phyloP scores from a whole-genome alignment of 257 asterid genomes.

The Handroanthus guayacan region DNA sequence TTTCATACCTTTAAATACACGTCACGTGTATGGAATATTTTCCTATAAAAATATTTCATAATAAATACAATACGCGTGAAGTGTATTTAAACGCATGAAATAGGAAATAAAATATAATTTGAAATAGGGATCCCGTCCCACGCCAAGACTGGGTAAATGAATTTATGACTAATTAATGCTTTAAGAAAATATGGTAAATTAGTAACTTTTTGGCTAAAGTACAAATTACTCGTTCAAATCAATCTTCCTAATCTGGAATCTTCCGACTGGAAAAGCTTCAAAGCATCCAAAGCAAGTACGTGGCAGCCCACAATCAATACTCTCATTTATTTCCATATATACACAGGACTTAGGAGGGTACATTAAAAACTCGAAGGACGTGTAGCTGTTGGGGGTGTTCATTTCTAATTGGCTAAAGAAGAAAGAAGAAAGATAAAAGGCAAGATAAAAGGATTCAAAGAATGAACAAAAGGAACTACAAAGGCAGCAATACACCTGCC shows the following conservation, averaged over 20 bases:
- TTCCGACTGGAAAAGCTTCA: background rate
- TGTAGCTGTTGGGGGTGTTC: conserved; percentile 14
- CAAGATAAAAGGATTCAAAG: conserved; percentile 13
- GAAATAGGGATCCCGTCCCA: no score
- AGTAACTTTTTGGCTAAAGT: no score
- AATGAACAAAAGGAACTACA: conserved; percentile 24
- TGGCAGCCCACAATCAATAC: conserved; percentile 25
- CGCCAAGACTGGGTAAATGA: no score
- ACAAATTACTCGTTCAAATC: no score
- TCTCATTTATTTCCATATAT: conserved; percentile 28
- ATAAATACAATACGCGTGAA: no score
- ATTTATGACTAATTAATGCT: no score
- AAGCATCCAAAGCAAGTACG: background rate
- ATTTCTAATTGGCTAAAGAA: background rate
- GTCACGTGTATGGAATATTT: no score
- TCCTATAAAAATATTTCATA: no score
- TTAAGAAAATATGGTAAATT: no score
- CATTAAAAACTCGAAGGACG: conserved; percentile 18
- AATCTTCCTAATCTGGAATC: background rate
- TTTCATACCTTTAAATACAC: no score
- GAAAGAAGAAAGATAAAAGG: background rate
- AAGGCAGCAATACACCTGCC: conserved; percentile 29
- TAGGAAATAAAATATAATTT: no score
- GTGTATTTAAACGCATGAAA: no score
- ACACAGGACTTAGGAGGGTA: conserved; percentile 13